A percentile compares a stretch with the other conserved stretches of the same genome.
phyloP scores from a whole-genome alignment of 371 early-diverging fungal species.

The Funneliformis caledonium region DNA sequence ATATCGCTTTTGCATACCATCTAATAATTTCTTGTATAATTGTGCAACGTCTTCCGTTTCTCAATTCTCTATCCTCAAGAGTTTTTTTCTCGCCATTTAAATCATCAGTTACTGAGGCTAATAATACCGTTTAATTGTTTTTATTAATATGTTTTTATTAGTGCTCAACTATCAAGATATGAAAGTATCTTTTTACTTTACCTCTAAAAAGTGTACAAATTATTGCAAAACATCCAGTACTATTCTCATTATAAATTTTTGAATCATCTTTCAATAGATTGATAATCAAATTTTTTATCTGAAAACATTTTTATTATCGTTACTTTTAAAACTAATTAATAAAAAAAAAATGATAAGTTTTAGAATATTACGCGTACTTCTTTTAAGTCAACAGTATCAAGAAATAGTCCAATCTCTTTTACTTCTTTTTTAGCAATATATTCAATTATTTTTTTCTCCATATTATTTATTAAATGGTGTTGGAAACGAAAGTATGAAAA shows the following conservation, averaged over 20 bases:
- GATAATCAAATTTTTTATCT: not conserved
- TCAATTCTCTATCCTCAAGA: conserved; percentile 1
- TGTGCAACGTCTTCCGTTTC: not conserved
- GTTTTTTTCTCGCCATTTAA: not conserved
- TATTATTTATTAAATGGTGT: not conserved
- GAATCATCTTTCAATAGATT: not conserved
- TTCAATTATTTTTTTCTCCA: conserved; percentile 28
- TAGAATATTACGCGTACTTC: conserved; percentile 1
- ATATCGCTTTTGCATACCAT: conserved; percentile 5
- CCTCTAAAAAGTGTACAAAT: conserved; percentile 21
- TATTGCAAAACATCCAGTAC: conserved; percentile 18
- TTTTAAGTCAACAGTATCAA: conserved; percentile 5
- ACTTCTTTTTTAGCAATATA: not conserved
- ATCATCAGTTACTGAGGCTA: not conserved
- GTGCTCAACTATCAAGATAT: not conserved
- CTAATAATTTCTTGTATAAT: conserved; percentile 23
- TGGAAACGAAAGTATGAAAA: not conserved
- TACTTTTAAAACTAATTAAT: not conserved
- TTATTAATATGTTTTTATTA: no score
- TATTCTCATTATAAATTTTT: not conserved
- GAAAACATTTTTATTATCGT: not conserved
- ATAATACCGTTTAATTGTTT: not conserved
- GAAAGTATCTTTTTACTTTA: not conserved
- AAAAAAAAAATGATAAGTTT: not conserved
- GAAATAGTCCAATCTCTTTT: not conserved